Conservation (phyloP, 2,329 filamentous ascomycete genomes). For the Fusarium proliferatum region DNA sequence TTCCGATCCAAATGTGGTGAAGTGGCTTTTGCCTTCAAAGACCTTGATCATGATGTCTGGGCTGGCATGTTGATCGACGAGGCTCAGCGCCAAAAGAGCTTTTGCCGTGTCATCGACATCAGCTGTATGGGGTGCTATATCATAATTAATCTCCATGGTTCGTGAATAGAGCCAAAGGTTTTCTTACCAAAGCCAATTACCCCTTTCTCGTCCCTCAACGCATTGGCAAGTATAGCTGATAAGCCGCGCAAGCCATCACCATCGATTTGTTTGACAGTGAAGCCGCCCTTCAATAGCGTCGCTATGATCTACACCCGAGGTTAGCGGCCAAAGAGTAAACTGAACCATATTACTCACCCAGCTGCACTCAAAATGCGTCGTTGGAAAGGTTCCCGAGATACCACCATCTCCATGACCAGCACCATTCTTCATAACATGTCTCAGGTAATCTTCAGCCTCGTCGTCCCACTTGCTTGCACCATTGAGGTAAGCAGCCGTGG, state of each 20-base stretch:
- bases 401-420: not conserved
- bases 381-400: not conserved
- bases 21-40: not conserved
- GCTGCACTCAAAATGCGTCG: constrained; percentile 1
- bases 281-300: not conserved
- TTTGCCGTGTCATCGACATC: constrained; percentile 1
- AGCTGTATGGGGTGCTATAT: not conserved
- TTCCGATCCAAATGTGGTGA: constrained; percentile 1
- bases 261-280: not conserved
- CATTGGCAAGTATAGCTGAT: accelerated
- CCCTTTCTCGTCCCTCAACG: not conserved
- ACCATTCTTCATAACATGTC: not conserved
- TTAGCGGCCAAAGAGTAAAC: not conserved
- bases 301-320: not conserved
- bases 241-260: not conserved
- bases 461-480: not conserved
- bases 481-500: not conserved
- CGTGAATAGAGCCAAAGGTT: accelerated
- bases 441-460: not conserved
- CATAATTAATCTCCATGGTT: accelerated
- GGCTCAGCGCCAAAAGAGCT: not conserved
- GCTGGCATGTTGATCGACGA: not conserved
- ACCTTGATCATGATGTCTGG: not conserved
- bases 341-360: not conserved
- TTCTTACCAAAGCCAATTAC: constrained; percentile 2